phyloP scores from a whole-genome alignment of 75 land plant genomes.

The Pinus taeda region DNA sequence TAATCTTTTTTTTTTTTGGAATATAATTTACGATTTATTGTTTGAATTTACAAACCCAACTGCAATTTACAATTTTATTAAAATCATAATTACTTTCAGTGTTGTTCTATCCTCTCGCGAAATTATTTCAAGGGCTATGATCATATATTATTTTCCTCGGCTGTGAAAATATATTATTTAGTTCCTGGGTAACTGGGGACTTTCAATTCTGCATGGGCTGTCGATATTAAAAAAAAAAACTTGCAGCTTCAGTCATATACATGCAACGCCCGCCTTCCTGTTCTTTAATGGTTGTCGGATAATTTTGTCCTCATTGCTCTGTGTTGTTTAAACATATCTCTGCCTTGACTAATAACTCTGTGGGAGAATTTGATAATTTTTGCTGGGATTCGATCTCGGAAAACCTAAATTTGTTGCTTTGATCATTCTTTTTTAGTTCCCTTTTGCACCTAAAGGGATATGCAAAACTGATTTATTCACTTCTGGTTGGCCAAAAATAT shows the following conservation, averaged over 20 bases:
- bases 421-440: background rate
- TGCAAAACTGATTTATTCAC: background rate
- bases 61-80: too few relatives aligned
- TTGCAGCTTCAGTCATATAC: background rate
- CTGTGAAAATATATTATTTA: too few relatives aligned
- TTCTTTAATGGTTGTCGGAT: background rate
- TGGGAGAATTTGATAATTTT: background rate
- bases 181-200: too few relatives aligned
- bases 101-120: too few relatives aligned
- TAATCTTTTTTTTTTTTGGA: too few relatives aligned
- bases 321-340: background rate
- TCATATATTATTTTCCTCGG: too few relatives aligned
- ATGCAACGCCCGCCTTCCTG: background rate
- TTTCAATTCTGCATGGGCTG: too few relatives aligned
- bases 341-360: background rate
- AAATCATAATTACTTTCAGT: too few relatives aligned
- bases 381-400: background rate
- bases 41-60: too few relatives aligned
- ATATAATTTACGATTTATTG: too few relatives aligned
- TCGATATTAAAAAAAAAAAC: too few relatives aligned
- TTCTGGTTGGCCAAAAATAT: background rate
- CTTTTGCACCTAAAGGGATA: background rate
- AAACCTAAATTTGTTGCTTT: background rate
- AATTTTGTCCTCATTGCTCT: background rate
- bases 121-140: too few relatives aligned